Percentiles rank a stretch among this genome's conserved stretches.
These are phyloP conservation scores for Dothiorella sarmentorum DNA, from an alignment of 2,329 filamentous ascomycete genomes.

Conservation along the genomic window DNA sequence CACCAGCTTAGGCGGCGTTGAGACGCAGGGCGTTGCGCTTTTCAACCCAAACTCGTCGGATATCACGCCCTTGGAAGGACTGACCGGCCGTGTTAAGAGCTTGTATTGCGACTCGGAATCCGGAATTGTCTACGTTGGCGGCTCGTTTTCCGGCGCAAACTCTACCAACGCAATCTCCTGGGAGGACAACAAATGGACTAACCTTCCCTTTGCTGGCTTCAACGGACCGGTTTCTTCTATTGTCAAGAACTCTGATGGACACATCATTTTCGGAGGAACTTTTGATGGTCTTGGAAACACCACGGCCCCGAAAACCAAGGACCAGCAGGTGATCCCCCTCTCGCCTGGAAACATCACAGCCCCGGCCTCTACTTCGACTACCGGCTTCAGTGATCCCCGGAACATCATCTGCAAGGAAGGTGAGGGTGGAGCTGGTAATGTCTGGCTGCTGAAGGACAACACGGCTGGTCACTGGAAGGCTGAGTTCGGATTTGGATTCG, in stretches of 20 bases:
- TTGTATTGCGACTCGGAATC: conserved; percentile 76
- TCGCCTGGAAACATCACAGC: conserved; percentile 71
- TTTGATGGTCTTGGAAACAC: conserved; percentile 92
- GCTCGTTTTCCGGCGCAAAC: conserved; percentile 73
- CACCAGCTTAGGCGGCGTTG: conserved; percentile 74
- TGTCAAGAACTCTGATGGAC: conserved; percentile 70
- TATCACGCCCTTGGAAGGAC: conserved; percentile 71
- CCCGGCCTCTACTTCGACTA: conserved; percentile 57
- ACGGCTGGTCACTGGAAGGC: conserved; percentile 80
- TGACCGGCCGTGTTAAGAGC: conserved; percentile 78
- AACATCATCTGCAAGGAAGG: conserved; percentile 79
- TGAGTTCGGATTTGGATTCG: conserved; percentile 76
- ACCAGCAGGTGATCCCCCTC: conserved; percentile 80
- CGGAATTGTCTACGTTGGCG: conserved; percentile 85
- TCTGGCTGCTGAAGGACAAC: conserved; percentile 77
- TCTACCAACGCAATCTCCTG: conserved; percentile 89
- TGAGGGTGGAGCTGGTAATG: conserved; percentile 66
- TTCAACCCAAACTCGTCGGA: conserved; percentile 70
- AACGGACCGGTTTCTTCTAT: conserved; percentile 91
- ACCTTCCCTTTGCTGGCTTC: conserved; percentile 87
- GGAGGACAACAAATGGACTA: conserved; percentile 70
- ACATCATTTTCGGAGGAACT: conserved; percentile 86
- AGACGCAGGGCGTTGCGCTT: conserved; percentile 74
- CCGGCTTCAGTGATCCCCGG: conserved; percentile 69
- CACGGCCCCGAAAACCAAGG: conserved; percentile 61